Evolutionary conservation across 2,329 filamentous ascomycete genomes (phyloP).

Genomic region (Volutella citrinella): DNA sequence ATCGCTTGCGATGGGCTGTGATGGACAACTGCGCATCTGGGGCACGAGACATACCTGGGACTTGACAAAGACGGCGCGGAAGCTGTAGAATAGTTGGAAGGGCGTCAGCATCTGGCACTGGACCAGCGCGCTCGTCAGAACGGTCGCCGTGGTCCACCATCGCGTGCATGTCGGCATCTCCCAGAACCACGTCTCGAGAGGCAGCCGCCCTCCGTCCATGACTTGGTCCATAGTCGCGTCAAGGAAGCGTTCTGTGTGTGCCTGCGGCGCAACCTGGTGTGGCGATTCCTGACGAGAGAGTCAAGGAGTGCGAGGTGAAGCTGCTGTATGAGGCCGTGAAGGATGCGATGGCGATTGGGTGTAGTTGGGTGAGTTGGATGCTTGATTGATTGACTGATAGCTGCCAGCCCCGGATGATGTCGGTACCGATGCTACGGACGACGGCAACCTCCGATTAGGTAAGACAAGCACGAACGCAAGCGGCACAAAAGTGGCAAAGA

Average conservation of each 20-base stretch:
- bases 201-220: conserved; percentile 63
- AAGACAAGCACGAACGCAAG: no score
- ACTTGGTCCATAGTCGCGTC: conserved; percentile 51
- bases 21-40: background rate
- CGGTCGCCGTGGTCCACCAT: conserved; percentile 94
- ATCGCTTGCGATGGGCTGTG: background rate
- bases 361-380: background rate
- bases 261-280: conserved; percentile 1
- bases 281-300: no score
- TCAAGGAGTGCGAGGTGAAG: no score
- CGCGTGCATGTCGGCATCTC: conserved; percentile 96
- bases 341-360: conserved; percentile 7
- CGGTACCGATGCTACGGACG: no score
- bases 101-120: conserved; percentile 91
- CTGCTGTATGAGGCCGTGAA: no score
- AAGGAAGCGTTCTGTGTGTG: background rate
- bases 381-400: background rate
- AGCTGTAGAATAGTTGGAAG: conserved; percentile 97
- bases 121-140: conserved; percentile 82
- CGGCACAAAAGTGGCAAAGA: no score
- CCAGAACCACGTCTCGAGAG: conserved; percentile 96
- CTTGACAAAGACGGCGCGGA: conserved; percentile 85
- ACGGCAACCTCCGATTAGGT: no score
- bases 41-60: conserved; percentile 65
- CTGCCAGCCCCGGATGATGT: no score